Base-by-base conservation (phyloP, 768 basidiomycete genomes). In the Phanerodontia chrysosporium region DNA sequence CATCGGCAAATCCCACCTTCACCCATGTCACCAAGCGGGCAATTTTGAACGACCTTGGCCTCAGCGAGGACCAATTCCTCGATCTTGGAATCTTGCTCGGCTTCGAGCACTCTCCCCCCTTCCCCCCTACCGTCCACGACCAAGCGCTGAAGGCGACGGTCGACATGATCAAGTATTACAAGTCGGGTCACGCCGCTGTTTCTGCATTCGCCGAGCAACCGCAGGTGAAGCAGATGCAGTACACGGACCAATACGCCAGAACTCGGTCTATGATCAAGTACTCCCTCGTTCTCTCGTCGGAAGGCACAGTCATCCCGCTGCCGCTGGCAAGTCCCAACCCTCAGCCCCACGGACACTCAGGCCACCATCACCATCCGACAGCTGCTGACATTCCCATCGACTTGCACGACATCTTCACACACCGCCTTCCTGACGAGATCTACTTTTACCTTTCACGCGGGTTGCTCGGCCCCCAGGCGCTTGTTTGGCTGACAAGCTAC, bases 401-500 rank as follows among this genome's bases (percentile, higher is more conserved):
- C 73, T 76, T 99, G 39, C 91, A 96, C 69, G 94, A 97, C 55
- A 90, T 98, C 61, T 98, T 98, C 76, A 95, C 94, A 10, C 78
- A 92, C 72, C 88, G 94, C 46, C 80, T 99, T 25, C 96, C 96
- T 1, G 97, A 98, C 71, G 95, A 98, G 70, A 81, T 98, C 59
- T 98, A 95, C 76, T 98, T 88, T 73, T 97, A 98, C 72, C 83
- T 98, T 63, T 97, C 94, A 39, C 87, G 94, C 18, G 96, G 97
- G 5, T 81, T 98, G 14, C 71, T 98, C 54, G 86, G 87, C 9
- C 92, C 96, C 0, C 91, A 93, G 65, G 86, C 93, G 10, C 82
- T 98, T 24, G 89, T 95, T n/a, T 97, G 96, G 91, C 83, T 99
- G 59, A 94, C 92, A 16, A 85, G 82, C 25, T 94, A 94, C 16